Percentiles rank a stretch among this genome's conserved stretches.
phyloP scores from a whole-genome alignment of 2,329 filamentous ascomycete genomes.

The Aspergillus viridinutans region DNA sequence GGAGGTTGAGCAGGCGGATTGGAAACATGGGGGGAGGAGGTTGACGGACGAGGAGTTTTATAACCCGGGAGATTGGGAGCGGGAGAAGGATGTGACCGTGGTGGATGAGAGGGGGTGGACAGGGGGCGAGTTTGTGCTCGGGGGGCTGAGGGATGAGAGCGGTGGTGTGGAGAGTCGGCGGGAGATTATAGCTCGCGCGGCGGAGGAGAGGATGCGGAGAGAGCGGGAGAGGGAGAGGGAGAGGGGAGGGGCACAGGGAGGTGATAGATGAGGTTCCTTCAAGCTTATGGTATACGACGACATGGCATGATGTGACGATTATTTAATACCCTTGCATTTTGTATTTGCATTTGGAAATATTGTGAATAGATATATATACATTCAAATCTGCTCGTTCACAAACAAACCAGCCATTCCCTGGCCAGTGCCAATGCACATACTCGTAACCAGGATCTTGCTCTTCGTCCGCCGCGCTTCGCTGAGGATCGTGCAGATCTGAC shows the following conservation, averaged over 20 bases:
- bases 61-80: conserved; percentile 55
- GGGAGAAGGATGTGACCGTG: conserved; percentile 46
- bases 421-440: conserved; percentile 75
- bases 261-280: conserved; percentile 3
- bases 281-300: too few species aligned
- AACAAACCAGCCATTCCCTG: conserved; percentile 65
- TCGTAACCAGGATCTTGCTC: conserved; percentile 88
- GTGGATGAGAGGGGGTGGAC: conserved; percentile 73
- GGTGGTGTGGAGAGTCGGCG: conserved; percentile 57
- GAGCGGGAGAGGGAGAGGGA: conserved; percentile 33
- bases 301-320: not conserved
- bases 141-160: conserved; percentile 47
- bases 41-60: conserved; percentile 58
- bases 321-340: not conserved
- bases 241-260: conserved; percentile 32
- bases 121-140: conserved; percentile 73
- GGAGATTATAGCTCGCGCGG: conserved; percentile 70
- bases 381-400: conserved; percentile 58
- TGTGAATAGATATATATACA: not conserved
- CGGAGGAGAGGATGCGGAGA: conserved; percentile 62
- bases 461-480: conserved; percentile 78
- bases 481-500: conserved; percentile 87
- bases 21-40: conserved; percentile 64
- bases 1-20: conserved; percentile 78
- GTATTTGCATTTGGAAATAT: not conserved